Base-by-base conservation (phyloP, 306 rosid genomes). In the Abrus pulchellus region DNA sequence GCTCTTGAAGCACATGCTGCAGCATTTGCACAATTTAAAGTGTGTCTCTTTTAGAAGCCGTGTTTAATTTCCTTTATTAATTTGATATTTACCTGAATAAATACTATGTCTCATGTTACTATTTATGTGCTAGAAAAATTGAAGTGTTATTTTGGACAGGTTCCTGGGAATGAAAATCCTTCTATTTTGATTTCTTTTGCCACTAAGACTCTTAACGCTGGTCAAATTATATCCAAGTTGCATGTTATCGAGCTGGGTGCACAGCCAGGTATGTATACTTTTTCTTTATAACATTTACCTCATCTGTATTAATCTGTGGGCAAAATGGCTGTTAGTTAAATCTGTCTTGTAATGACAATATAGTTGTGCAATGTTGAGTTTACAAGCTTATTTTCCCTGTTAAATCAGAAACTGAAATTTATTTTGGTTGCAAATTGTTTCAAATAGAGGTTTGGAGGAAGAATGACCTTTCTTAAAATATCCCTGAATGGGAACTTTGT, bases 1-100 rank as follows among this genome's bases (percentile, higher is more conserved):
- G 99, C 99, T 74, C 94, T 95, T 79, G 99, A 95, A 90, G 98
- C 99, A 7, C 99, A 95, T 65, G 98, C 99, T 41, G 99, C 99
- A 32, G 80, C 99, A 73, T 95, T 95, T 89, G 98, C 98, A 62
- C 98, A 93, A 84, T 88, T 91, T 71, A 95, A 93, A 86, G 99
- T 91, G 71, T 8, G 93, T 59, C 6, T 54, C 72, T 70, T 61
- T 68, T 40, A 33, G 5, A 61, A 33, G 72, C 13, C 36, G 52
- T 57, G 33, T 66, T 12, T 57, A 43, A 54, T 78, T 78, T 66
- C 57, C 54, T 65, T 34, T 65, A 13, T 38, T 56, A 12, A 41
- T 56, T 83, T 12, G 38, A 33, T 65, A 43, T 60, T 64, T 76
- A 44, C 82, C 27, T 64, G 44, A 72, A 53, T 60, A 77, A 60